phyloP scores from a whole-genome alignment of 129 eudicot species.

The Chrysanthemum makinoi region DNA sequence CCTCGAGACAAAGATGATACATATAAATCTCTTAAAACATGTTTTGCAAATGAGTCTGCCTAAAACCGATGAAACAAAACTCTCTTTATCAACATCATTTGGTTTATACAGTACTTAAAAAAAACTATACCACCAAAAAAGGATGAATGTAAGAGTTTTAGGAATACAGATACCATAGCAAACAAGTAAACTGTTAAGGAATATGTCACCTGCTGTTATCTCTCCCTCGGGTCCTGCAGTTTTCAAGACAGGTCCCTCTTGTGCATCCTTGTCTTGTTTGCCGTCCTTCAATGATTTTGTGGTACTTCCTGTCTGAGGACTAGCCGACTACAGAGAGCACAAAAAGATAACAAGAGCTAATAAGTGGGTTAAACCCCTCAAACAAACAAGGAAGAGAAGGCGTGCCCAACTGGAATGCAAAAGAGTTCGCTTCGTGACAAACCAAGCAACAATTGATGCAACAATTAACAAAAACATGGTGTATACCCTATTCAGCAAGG shows the following conservation, averaged over 20 bases:
- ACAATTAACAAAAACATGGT: background rate
- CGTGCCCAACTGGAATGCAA: background rate
- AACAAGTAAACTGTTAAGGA: conserved; percentile 5
- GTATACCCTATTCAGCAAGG: conserved; percentile 74
- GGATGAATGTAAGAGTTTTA: background rate
- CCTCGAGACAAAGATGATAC: no score
- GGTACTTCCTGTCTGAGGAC: conserved; percentile 92
- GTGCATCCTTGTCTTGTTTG: conserved; percentile 66
- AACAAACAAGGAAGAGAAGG: background rate
- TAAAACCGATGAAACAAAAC: conserved; percentile 2
- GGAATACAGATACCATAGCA: conserved; percentile 6
- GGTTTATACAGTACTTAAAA: background rate
- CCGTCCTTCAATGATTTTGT: conserved; percentile 77
- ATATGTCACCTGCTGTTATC: conserved; percentile 76
- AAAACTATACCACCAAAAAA: background rate
- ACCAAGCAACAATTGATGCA: conserved; percentile 13
- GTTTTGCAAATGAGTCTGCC: background rate
- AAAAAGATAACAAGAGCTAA: background rate
- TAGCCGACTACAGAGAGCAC: conserved; percentile 65
- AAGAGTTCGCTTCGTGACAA: background rate
- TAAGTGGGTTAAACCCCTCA: background rate
- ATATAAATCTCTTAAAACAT: no score
- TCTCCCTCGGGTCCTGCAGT: conserved; percentile 92
- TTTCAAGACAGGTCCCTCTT: conserved; percentile 74
- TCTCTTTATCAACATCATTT: conserved; percentile 4